Evolutionary conservation across 1,284 basidiomycete genomes (phyloP).

Genomic region (Trichosporon faecale): DNA sequence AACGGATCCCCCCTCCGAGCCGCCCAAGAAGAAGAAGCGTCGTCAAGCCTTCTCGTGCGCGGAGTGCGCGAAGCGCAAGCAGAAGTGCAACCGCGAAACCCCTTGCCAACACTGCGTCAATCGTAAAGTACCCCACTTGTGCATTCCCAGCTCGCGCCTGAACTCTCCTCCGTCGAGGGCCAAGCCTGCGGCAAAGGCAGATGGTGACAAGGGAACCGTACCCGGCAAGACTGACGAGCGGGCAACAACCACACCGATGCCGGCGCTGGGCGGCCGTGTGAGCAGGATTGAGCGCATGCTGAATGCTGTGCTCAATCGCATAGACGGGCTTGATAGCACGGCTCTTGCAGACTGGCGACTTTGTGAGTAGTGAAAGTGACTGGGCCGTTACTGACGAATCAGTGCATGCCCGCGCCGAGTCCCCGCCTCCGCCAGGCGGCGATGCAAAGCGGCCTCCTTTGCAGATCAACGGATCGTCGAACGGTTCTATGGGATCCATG

Average conservation of each 20-base stretch:
- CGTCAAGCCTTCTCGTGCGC: conserved; percentile 44
- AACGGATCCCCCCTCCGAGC: conserved; percentile 13
- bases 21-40: conserved; percentile 48
- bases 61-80: conserved; percentile 49
- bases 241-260: not conserved
- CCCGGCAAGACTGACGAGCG: conserved; percentile 1
- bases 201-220: not conserved
- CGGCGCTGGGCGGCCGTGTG: conserved; percentile 11
- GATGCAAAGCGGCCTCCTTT: conserved; percentile 14
- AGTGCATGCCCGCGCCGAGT: conserved; percentile 38
- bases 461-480: conserved; percentile 3
- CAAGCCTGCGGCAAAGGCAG: conserved; percentile 12
- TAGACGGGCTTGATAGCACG: conserved; percentile 37
- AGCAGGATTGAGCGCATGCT: conserved; percentile 40
- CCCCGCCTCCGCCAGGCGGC: conserved; percentile 28
- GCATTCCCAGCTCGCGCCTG: conserved; percentile 30
- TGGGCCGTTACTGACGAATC: not conserved
- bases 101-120: conserved; percentile 49
- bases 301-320: conserved; percentile 42
- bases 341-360: conserved; percentile 42
- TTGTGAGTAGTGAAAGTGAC: conserved; percentile 32
- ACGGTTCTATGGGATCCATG: not conserved
- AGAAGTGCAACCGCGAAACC: conserved; percentile 48
- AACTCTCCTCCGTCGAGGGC: conserved; percentile 9
- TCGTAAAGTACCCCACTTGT: conserved; percentile 43